Base-by-base conservation (phyloP, 1,284 basidiomycete genomes). In the Sanghuangporus sanghuang region DNA sequence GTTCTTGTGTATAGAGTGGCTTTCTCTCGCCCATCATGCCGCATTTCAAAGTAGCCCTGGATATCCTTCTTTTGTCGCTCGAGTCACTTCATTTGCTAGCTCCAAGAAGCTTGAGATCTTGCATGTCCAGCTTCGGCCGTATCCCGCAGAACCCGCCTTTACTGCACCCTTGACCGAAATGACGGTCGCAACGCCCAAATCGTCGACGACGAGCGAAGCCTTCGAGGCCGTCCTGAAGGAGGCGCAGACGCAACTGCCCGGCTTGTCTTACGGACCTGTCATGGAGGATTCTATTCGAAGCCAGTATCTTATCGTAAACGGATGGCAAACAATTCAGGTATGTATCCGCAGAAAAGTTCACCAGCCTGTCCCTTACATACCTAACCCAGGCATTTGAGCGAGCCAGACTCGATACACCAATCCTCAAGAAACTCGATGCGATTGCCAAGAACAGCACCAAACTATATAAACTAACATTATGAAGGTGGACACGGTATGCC, bases 21-120 rank as follows among this genome's bases (percentile, higher is more conserved):
- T 57, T 21, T 54, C 60, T 32, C 57, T 62, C 9, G 61, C 42
- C n/a, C 61, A 65, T 36, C 64, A 65, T 40, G 35, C 55, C 32
- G 56, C 64, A 27, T 65, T 65, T 56, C 59, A 65, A 53, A 57
- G 32, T 21, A 65, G 64, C 36, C 18, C 35, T 0, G 57, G 59
- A 32, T 65, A 65, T 40, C 61, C 60, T 7, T 8, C 64, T 11
- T 65, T 65, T 36, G 44, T 59, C 21, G 55, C 60, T 16, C 14
- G 62, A 6, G 63, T 56, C 53, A 0, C 49, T 2, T 38, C n/a
- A 6, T 65, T 65, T 50, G 55, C 64, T 16, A 61, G 52, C 16
- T 21, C 58, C 36, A 57, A 54, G n/a, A 27, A 8, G 12, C 6
- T 54, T 36, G 54, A 46, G 6, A 62, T 65, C 23, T 21, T 59